phyloP scores from a whole-genome alignment of 768 basidiomycete species.

The Epithele typhae region DNA sequence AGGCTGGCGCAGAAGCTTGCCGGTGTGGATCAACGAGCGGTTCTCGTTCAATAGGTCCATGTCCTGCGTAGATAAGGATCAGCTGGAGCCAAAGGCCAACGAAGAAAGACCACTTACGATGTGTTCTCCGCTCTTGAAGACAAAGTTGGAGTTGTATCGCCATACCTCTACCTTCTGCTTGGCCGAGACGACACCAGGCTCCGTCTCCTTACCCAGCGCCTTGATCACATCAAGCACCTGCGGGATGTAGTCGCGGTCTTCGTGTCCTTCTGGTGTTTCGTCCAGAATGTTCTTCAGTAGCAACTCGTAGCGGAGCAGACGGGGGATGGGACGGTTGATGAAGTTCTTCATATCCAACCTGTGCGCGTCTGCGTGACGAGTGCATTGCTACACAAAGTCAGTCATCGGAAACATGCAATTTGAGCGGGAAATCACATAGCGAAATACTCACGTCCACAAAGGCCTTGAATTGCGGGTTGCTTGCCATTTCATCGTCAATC shows the following conservation, averaged over 20 bases:
- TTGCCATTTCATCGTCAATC: constrained; percentile 84
- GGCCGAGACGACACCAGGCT: constrained; percentile 81
- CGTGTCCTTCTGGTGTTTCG: constrained; percentile 66
- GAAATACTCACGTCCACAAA: constrained; percentile 82
- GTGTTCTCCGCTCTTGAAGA: constrained; percentile 74
- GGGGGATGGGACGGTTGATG: constrained; percentile 87
- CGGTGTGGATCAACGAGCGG: constrained; percentile 78
- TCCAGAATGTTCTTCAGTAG: constrained; percentile 79
- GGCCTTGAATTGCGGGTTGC: constrained; percentile 71
- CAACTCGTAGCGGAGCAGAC: constrained; percentile 84
- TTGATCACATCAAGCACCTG: constrained; percentile 86
- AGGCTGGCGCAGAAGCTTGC: constrained; percentile 80
- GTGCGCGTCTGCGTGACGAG: constrained; percentile 70
- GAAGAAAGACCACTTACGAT: constrained; percentile 48
- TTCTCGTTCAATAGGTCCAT: constrained; percentile 86
- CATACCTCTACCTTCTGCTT: constrained; percentile 89
- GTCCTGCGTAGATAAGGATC: constrained; percentile 55
- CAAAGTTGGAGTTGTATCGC: constrained; percentile 75
- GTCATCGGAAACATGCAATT: background rate
- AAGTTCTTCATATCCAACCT: constrained; percentile 91
- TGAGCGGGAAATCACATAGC: background rate
- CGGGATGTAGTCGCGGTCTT: constrained; percentile 80
- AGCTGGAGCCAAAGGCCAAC: no score
- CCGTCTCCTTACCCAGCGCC: constrained; percentile 78
- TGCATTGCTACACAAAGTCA: constrained; percentile 39